These are phyloP conservation scores for Paecilomyces dactylethromorphus DNA, from an alignment of 2,329 filamentous ascomycete genomes.

Conservation along the genomic window DNA sequence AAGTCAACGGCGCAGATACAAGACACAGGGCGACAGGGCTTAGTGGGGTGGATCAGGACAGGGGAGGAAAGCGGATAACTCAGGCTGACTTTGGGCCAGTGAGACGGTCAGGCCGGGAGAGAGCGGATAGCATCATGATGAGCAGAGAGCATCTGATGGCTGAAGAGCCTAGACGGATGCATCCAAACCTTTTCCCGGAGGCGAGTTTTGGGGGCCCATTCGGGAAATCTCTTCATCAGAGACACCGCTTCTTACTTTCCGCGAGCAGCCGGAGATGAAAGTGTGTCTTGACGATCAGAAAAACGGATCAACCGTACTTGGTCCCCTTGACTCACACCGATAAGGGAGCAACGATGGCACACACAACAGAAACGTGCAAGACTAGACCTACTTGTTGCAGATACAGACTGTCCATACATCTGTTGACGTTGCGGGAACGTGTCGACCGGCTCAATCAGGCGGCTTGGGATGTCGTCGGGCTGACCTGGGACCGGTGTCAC, in stretches of 20 bases:
- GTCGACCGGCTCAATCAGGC: neutral
- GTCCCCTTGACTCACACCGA: neutral
- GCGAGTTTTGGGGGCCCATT: neutral
- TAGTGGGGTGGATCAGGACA: conserved; percentile 1
- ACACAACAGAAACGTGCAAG: neutral
- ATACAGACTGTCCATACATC: neutral
- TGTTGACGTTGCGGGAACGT: neutral
- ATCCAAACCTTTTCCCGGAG: neutral
- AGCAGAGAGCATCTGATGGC: neutral
- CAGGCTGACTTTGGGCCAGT: neutral
- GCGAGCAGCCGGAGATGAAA: conserved; percentile 4
- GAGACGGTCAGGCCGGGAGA: neutral
- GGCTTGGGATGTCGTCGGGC: neutral
- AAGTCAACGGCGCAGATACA: neutral
- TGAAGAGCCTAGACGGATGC: neutral
- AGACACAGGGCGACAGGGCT: neutral
- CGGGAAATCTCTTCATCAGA: neutral
- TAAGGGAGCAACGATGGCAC: neutral
- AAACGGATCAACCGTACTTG: neutral
- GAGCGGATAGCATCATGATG: conserved; percentile 2
- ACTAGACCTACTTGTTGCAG: neutral
- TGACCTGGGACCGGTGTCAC: neutral
- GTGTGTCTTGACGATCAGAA: neutral
- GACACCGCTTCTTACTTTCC: neutral
- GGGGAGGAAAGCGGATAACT: neutral